phyloP scores from a whole-genome alignment of 1,284 basidiomycete species.

The Cryptococcus sp. region DNA sequence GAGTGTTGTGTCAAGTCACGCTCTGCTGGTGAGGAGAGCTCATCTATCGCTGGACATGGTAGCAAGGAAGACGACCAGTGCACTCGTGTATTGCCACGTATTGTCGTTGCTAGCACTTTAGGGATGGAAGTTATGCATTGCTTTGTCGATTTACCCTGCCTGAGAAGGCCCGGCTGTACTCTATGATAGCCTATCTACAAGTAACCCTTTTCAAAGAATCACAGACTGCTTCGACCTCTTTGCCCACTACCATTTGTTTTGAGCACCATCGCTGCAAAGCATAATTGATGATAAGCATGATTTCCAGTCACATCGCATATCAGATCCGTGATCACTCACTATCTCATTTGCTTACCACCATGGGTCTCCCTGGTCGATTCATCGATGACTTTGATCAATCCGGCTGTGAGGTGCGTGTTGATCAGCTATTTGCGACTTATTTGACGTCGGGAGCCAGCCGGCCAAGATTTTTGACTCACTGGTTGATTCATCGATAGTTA shows the following conservation, averaged over 20 bases:
- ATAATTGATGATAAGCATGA: no score
- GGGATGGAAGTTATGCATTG: no score
- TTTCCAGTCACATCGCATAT: no score
- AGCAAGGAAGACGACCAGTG: no score
- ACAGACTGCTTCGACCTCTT: neutral
- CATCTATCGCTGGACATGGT: no score
- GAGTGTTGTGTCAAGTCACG: neutral
- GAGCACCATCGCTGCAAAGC: neutral
- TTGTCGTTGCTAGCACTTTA: no score
- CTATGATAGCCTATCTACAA: neutral
- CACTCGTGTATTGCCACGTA: no score
- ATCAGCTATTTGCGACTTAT: neutral
- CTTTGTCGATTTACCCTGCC: no score
- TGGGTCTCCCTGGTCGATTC: conserved; percentile 24
- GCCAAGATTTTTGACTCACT: conserved; percentile 9
- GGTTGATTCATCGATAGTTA: conserved; percentile 23
- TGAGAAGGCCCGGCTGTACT: neutral
- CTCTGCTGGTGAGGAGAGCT: no score
- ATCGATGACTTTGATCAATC: conserved; percentile 27
- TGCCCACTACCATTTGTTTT: conserved; percentile 8
- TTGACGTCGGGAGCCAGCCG: neutral
- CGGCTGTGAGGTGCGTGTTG: conserved; percentile 8
- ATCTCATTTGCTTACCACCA: conserved; percentile 26
- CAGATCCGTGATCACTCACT: conserved; percentile 16
- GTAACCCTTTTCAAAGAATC: neutral